phyloP scores from a whole-genome alignment of 2,329 filamentous ascomycete genomes.

The Coniosporium tulheliwenetii region DNA sequence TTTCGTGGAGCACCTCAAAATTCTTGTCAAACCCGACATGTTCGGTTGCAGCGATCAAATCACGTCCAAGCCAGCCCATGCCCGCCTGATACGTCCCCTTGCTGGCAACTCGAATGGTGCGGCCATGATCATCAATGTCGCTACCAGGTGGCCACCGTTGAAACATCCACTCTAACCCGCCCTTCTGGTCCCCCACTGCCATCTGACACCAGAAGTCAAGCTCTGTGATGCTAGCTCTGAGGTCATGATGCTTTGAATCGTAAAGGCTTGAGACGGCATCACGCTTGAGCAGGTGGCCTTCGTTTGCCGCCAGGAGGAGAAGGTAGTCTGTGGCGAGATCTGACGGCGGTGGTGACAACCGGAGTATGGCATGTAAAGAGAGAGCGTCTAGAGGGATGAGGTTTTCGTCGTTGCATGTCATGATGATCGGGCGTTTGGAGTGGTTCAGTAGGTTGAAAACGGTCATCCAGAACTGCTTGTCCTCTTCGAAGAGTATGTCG shows the following conservation, averaged over 20 bases:
- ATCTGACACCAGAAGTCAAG: conserved; percentile 97
- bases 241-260: conserved; percentile 49
- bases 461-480: conserved; percentile 86
- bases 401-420: conserved; percentile 90
- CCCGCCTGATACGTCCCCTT: conserved; percentile 59
- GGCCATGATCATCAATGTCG: conserved; percentile 51
- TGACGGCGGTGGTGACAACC: conserved; percentile 50
- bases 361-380: conserved; percentile 72
- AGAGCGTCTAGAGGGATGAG: conserved; percentile 60
- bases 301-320: conserved; percentile 67
- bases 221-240: conserved; percentile 69
- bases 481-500: conserved; percentile 86
- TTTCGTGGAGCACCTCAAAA: conserved; percentile 47
- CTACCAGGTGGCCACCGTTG: conserved; percentile 58
- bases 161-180: conserved; percentile 81
- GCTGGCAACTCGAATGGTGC: conserved; percentile 64
- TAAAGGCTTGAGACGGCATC: conserved; percentile 56
- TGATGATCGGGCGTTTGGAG: conserved; percentile 81
- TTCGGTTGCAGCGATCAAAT: conserved; percentile 30
- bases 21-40: conserved; percentile 31
- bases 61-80: conserved; percentile 62
- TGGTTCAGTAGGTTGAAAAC: conserved; percentile 62
- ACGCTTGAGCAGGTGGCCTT: conserved; percentile 66
- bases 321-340: conserved; percentile 66
- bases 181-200: conserved; percentile 74